Evolutionary conservation across 306 rosid species (phyloP), one percentile per base, ranked within the genome.

Genomic region (Amphicarpaea edgeworthii): DNA sequence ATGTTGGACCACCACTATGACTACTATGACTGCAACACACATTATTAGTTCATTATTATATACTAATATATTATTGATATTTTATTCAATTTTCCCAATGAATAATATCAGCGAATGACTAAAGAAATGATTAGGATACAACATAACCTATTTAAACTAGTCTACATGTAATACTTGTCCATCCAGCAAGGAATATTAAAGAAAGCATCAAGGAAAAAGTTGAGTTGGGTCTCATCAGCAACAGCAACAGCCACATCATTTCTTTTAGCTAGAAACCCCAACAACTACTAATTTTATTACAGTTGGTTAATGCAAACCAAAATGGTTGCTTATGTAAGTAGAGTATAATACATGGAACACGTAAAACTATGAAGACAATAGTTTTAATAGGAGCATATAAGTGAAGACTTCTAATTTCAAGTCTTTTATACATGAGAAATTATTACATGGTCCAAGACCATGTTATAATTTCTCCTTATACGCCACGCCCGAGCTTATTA

Each of bases 401-500:
- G n/a, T 20, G 59, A 57, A 77, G 23, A 53, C 53, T 21, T 69
- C 42, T 59, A 26, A 24, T 32, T 70, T 45, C 77, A 49, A 43
- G 59, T 57, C 40, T 34, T 9, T 49, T 49, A 49, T 72, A 72
- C 28, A 73, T 61, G 1, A 53, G 15, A 53, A 53, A 53, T 1
- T 53, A 20, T 53, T 20, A 53, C 15, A 53, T 50, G 24, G 2
- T 50, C 24, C 5, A 17, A 50, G 26, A 17, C 3, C 12, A 49
- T 20, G 59, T 20, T 8, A 53, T 10, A 20, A 20, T 53, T 3
- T 53, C 7, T 53, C 16, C 79, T 46, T 63, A 79, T 73, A 70
- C 47, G 72, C 65, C 84, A 49, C 62, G 81, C 2, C 76, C 85
- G 1, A 85, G 84, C 72, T 83, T 78, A 86, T 79, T 79, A 38